These are phyloP conservation scores for Tuber magnatum DNA, from an alignment of 495 filamentous ascomycete species.

Conservation along the genomic window DNA sequence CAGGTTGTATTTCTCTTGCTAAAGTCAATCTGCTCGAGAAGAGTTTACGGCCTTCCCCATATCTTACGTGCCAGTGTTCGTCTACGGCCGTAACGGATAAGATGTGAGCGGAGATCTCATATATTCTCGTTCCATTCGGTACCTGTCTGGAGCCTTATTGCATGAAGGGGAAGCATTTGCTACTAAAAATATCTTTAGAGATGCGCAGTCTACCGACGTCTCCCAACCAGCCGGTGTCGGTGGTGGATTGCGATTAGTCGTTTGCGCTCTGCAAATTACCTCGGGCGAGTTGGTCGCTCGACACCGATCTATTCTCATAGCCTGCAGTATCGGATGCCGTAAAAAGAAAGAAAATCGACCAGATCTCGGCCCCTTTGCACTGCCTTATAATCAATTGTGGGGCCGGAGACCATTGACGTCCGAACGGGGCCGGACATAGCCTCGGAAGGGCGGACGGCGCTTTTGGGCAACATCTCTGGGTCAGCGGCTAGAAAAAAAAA, in stretches of 20 bases:
- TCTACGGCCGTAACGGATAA: not conserved
- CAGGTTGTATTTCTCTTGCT: not conserved
- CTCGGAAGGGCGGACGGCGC: not conserved
- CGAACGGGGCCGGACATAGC: not conserved
- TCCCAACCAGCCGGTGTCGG: not conserved
- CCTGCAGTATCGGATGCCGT: not conserved
- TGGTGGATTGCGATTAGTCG: not conserved
- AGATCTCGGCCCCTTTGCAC: not conserved
- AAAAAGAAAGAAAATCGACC: constrained; percentile 2
- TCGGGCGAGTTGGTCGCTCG: not conserved
- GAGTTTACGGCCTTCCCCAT: not conserved
- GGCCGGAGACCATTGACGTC: not conserved
- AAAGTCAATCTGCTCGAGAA: not conserved
- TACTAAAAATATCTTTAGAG: constrained; percentile 5
- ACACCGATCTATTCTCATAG: not conserved
- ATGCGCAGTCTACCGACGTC: not conserved
- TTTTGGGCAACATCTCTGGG: not conserved
- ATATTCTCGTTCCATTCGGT: not conserved
- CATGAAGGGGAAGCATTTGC: not conserved
- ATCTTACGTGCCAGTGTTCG: not conserved
- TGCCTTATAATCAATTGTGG: not conserved
- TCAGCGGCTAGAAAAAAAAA: not conserved
- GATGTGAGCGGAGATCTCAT: constrained; percentile 1
- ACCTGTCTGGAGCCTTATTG: not conserved
- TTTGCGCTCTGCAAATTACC: not conserved